Base-by-base conservation (phyloP, 441 rosid genomes). In the Breynia disticha region DNA sequence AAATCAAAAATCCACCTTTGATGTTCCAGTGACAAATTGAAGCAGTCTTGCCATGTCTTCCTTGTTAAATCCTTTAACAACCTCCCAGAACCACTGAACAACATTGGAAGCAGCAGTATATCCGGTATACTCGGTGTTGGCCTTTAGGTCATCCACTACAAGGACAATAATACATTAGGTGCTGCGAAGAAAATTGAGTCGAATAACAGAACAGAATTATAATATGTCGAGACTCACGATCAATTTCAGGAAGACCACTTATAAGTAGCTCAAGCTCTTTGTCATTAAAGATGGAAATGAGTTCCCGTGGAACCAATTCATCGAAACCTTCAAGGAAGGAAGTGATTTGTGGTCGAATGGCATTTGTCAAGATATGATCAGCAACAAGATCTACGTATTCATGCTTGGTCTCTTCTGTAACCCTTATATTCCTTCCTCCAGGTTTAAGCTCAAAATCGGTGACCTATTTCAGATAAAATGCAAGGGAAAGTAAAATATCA, bases 51-150 rank as follows among this genome's bases (percentile, higher is more conserved):
- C 97, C 96, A 80, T 85, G 65, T 94, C 97, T 80, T 94, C 99
- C 70, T 94, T 87, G 76, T 73, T 94, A 63, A 94, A 94, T 57
- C 75, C 82, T 76, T 80, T 83, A 54, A 82, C 91, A 24, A 82
- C 96, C 70, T 94, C 96, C 99, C 99, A 94, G 72, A 94, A 90
- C 99, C 99, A 90, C 60, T 80, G 95, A 70, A 90, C 77, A 55
- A 87, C 87, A 66, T 73, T 78, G 55, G 99, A 50, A 20, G 81
- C 96, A 38, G 78, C 70, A 1, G 85, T 79, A 64, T 83, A 94
- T 67, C 99, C 96, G 48, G 86, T 81, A 60, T 90, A 94, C 78
- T 90, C 99, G 0, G 96, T 66, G 63, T 76, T 90, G 61, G 90
- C 89, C 67, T 73, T 90, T 56, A 94, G 72, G 72, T 94, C 99